phyloP scores from a whole-genome alignment of 2,329 filamentous ascomycete genomes.

The Colletotrichum destructivum region DNA sequence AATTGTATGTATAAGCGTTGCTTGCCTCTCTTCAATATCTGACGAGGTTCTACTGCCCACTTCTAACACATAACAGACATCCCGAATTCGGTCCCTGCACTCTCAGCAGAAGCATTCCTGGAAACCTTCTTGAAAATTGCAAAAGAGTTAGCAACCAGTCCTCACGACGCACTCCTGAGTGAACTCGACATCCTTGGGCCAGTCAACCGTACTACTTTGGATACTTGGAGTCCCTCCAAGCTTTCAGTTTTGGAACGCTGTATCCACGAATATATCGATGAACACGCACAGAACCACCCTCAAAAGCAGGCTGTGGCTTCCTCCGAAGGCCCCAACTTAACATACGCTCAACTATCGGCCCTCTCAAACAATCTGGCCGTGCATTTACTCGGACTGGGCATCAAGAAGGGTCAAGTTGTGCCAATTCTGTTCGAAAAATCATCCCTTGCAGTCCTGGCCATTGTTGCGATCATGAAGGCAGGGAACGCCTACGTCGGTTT shows the following conservation, averaged over 20 bases:
- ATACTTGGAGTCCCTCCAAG: not conserved
- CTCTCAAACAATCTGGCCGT: slow-evolving; percentile 55
- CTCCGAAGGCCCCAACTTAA: slow-evolving; percentile 47
- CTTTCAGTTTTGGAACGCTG: slow-evolving; percentile 8
- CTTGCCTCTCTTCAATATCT: not conserved
- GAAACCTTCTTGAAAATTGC: slow-evolving; percentile 15
- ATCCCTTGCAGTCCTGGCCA: slow-evolving; percentile 76
- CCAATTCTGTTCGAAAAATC: slow-evolving; percentile 80
- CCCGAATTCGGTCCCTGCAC: not conserved
- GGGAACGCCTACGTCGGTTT: slow-evolving; percentile 56
- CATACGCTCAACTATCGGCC: slow-evolving; percentile 56
- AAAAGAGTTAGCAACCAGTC: not conserved
- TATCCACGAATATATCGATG: slow-evolving; percentile 22
- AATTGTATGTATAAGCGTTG: not conserved
- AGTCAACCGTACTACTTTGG: not conserved
- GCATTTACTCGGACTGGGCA: slow-evolving; percentile 65
- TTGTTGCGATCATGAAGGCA: slow-evolving; percentile 78
- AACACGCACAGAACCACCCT: not conserved
- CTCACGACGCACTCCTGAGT: not conserved
- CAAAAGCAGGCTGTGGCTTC: slow-evolving; percentile 9
- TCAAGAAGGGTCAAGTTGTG: slow-evolving; percentile 69
- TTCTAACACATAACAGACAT: not conserved
- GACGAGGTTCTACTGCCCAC: not conserved
- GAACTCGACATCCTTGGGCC: slow-evolving; percentile 13
- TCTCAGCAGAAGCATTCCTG: not conserved